Evolutionary conservation across 2,329 filamentous ascomycete species (phyloP), one percentile per base, ranked within the genome.

Genomic region (Sporothrix curviconia): DNA sequence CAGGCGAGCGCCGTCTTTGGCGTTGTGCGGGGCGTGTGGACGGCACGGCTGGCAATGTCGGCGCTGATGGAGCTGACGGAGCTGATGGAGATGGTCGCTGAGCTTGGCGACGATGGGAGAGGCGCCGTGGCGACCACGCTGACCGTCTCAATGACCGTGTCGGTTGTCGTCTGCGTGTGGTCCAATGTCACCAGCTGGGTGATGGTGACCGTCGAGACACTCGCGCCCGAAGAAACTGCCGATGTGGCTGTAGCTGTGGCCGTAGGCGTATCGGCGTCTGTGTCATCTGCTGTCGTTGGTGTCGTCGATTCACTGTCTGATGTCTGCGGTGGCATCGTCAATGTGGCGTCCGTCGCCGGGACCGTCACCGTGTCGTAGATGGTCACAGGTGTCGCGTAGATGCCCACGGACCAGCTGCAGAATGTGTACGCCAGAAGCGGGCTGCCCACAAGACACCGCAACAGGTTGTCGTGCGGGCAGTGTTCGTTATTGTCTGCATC

Each of bases 381-480:
- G 3, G 59, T 60, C 19, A 44, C 28, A 22, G 59, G 49, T 3
- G 56, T 56, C 5, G 58, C 50, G 22, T 57, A 60, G n/a, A 59
- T 58, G 52, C 42, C 56, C 12, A 58, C 59, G 4, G 56, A 59
- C 56, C 56, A 58, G 47, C 56, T 60, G 49, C 59, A 60, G 53
- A 56, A 60, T 17, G 59, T 58, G 53, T 53, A 58, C n/a, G 56
- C 59, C 30, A 60, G 39, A 1, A 22, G 55, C 2, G 56, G 59
- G 3, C 37, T 60, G n/a, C 56, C 42, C 28, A 60, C 50, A 17
- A 60, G 52, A 43, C 59, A 60, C 2, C 59, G 56, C 5, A 60
- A 37, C 19, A 60, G 49, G 30, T 60, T 60, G 59, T 60, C 56
- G 36, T 60, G 59, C 3, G 59, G 56, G 30, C 59, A 64, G 60